A percentile compares a stretch with the other conserved stretches of the same genome.
These are phyloP conservation scores for Sutorius eximius DNA, from an alignment of 1,284 basidiomycete species.

Conservation along the genomic window DNA sequence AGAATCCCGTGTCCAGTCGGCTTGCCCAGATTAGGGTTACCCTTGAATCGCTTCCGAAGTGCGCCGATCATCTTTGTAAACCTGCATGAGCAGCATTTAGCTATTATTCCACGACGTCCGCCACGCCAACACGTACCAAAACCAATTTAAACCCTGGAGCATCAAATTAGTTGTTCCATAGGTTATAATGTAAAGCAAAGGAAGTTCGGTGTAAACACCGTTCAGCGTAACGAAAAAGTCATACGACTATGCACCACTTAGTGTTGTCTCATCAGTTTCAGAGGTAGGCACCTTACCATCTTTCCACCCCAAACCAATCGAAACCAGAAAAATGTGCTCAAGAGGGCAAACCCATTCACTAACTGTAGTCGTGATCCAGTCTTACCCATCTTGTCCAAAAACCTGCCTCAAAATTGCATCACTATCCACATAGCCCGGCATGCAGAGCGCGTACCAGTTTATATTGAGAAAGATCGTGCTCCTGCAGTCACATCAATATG, in stretches of 20 bases:
- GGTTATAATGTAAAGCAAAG: constrained; percentile 45
- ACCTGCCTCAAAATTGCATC: constrained; percentile 42
- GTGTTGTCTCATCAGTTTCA: not conserved
- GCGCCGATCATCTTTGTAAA: constrained; percentile 66
- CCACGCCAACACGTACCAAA: constrained; percentile 50
- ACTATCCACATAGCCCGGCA: not conserved
- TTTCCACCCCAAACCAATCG: constrained; percentile 66
- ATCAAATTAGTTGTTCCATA: constrained; percentile 59
- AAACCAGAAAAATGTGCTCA: constrained; percentile 60
- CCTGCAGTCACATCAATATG: constrained; percentile 35
- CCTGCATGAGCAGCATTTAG: constrained; percentile 39
- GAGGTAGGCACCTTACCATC: constrained; percentile 44
- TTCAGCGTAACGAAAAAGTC: constrained; percentile 60
- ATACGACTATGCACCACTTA: constrained; percentile 47
- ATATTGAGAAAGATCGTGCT: constrained; percentile 79
- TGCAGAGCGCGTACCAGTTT: constrained; percentile 53
- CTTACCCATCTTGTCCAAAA: constrained; percentile 69
- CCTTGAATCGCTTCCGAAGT: constrained; percentile 52
- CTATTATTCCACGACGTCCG: not conserved
- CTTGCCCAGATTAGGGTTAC: constrained; percentile 13
- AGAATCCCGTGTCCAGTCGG: constrained; percentile 12
- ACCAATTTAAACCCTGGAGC: constrained; percentile 65
- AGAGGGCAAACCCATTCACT: constrained; percentile 64
- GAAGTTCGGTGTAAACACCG: constrained; percentile 48
- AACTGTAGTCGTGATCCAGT: constrained; percentile 67